Evolutionary conservation across 345 rosid species (phyloP).

Genomic region (Hibiscus syriacus): DNA sequence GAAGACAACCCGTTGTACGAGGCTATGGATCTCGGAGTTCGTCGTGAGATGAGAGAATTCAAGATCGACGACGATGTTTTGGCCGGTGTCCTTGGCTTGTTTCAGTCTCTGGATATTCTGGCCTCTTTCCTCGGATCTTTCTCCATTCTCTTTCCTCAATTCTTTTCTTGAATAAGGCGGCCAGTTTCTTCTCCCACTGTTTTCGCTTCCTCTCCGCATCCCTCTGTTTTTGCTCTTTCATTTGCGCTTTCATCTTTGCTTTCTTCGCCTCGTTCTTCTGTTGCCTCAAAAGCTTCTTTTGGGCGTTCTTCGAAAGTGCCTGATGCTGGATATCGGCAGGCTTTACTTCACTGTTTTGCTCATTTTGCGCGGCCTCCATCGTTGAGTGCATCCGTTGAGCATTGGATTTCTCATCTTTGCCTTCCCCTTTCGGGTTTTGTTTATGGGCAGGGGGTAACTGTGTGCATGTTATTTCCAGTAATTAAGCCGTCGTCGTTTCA

Average conservation of each 20-base stretch:
- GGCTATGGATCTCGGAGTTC: conserved; percentile 64
- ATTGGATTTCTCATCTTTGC: background rate
- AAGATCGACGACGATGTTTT: conserved; percentile 66
- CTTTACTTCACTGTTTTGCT: background rate
- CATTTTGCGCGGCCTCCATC: background rate
- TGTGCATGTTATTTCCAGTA: too few relatives aligned
- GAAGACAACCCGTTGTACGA: conserved; percentile 65
- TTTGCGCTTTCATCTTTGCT: conserved; percentile 75
- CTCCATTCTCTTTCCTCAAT: conserved; percentile 60
- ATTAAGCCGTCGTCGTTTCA: conserved; percentile 8
- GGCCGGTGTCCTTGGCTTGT: conserved; percentile 58
- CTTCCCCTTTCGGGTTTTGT: background rate
- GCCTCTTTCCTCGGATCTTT: conserved; percentile 62
- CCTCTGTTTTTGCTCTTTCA: too few relatives aligned
- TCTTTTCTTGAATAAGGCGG: conserved; percentile 47
- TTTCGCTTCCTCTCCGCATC: conserved; percentile 57
- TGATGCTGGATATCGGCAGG: conserved; percentile 1
- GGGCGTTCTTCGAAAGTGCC: conserved; percentile 60
- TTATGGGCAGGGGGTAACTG: too few relatives aligned
- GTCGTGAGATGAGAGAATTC: conserved; percentile 80
- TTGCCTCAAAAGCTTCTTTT: too few relatives aligned
- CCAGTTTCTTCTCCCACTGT: conserved; percentile 57
- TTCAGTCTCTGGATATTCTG: conserved; percentile 50
- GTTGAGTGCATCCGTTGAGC: background rate
- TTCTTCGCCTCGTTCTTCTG: conserved; percentile 68